phyloP scores from a whole-genome alignment of 2,329 filamentous ascomycete species.

The Beauveria sp. region DNA sequence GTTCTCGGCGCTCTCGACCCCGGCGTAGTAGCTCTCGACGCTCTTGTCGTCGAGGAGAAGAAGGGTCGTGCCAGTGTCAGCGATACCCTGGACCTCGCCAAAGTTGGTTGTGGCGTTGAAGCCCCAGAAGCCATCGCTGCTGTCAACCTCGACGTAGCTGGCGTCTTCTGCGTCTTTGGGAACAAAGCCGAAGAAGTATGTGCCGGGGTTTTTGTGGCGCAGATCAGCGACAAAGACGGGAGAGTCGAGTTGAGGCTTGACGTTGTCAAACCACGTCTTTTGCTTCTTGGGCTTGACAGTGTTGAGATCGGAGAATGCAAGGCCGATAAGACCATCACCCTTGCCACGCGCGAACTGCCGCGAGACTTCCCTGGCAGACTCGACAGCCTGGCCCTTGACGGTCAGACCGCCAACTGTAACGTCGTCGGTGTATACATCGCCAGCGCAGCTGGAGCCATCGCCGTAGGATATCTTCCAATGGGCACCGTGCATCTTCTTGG shows the following conservation, averaged over 20 bases:
- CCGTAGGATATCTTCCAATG: constrained; percentile 38
- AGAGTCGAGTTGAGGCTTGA: constrained; percentile 15
- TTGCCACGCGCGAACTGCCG: constrained; percentile 36
- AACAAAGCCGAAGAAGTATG: constrained; percentile 54
- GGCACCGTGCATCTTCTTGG: constrained; percentile 28
- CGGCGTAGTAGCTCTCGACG: constrained; percentile 44
- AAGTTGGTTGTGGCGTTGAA: constrained; percentile 17
- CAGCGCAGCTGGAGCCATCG: constrained; percentile 35
- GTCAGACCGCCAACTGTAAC: constrained; percentile 35
- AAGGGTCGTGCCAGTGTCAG: constrained; percentile 56
- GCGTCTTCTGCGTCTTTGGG: constrained; percentile 50
- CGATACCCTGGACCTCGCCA: constrained; percentile 36
- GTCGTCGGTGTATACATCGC: constrained; percentile 36
- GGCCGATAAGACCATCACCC: constrained; percentile 21
- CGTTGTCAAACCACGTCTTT: constrained; percentile 36
- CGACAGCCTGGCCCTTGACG: constrained; percentile 35
- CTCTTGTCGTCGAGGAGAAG: constrained; percentile 50
- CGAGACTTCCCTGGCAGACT: constrained; percentile 34
- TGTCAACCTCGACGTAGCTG: constrained; percentile 54
- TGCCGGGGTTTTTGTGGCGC: constrained; percentile 51
- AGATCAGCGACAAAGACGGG: constrained; percentile 63
- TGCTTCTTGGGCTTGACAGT: constrained; percentile 35
- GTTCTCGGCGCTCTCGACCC: constrained; percentile 39
- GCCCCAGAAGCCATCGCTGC: constrained; percentile 57
- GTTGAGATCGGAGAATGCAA: constrained; percentile 37